Base-by-base conservation (phyloP, 371 early-diverging fungal species). In the Ecytonucleospora hepatopenaei region DNA sequence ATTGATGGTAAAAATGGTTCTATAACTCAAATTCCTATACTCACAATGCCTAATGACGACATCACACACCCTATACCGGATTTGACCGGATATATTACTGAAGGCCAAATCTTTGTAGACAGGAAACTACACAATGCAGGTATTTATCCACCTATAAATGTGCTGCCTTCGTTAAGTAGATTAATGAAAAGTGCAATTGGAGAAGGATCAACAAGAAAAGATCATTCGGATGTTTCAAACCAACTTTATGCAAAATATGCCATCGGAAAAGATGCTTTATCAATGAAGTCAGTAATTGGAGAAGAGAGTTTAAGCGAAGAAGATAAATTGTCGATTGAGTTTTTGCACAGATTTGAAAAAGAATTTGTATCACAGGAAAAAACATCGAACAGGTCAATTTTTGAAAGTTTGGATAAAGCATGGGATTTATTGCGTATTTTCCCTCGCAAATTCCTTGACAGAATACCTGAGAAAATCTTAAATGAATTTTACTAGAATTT, bases 31-130 rank as follows among this genome's bases (percentile, higher is more conserved):
- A 96, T 98, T 64, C 99, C 97, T 32, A 98, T 98, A 80, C 83
- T 98, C 76, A 96, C 97, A 53, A 98, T 98, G 99, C 99, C 99
- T 58, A 97, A 97, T 84, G 97, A 98, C 85, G 95, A 98, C 84
- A 98, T 98, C 71, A 98, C 99, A 40, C 99, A 98, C 79, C 99
- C 99, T 62, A 97, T 98, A 79, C 99, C 97, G n/a, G 99, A 98
- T 85, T 85, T 98, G 79, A 98, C 99, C 40, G 99, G 99, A 56
- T 98, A 94, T 81, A 98, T 98, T 82, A 98, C 99, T 31, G 99
- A 98, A 82, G 99, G 99, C 31, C 97, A 98, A 82, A 94, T 98
- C 76, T 98, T 91, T 80, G 86, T 98, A 59, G 99, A 98, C 83
- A 89, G 99, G 76, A 92, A 94, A 81, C 83, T 98, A 65, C 85